A percentile compares a stretch with the other conserved stretches of the same genome.
Conservation (phyloP, 129 eudicot genomes). For the Saposhnikovia divaricata region DNA sequence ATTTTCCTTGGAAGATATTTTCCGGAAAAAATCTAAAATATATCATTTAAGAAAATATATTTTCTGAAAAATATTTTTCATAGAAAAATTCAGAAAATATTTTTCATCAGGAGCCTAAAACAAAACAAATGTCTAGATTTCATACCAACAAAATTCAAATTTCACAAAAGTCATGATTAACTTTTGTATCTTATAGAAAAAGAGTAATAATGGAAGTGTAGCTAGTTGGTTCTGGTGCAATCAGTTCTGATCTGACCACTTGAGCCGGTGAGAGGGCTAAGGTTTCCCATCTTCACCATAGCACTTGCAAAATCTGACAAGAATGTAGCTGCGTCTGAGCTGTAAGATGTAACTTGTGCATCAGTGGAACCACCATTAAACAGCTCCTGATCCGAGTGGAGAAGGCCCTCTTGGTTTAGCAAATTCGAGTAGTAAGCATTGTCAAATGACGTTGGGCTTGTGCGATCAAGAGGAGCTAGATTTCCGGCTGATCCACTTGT, state of each 20-base stretch:
- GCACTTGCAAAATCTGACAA: conserved; percentile 20
- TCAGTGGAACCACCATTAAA: conserved; percentile 22
- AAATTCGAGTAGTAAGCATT: conserved; percentile 14
- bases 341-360: conserved; percentile 17
- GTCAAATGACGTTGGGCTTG: conserved; percentile 13
- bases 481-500: conserved; percentile 2
- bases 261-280: conserved; percentile 24
- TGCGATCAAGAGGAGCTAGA: conserved; percentile 18
- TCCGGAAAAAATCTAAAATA: no score
- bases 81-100: no score
- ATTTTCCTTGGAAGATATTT: no score
- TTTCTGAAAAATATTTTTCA: no score
- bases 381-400: conserved; percentile 26
- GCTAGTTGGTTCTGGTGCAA: conserved; percentile 19
- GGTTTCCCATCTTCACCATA: conserved; percentile 26
- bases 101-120: no score
- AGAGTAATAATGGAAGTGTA: background rate
- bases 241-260: conserved; percentile 20
- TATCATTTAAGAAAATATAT: no score
- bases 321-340: conserved; percentile 11
- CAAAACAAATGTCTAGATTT: no score
- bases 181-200: background rate
- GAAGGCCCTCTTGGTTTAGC: conserved; percentile 16
- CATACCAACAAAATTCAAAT: background rate
- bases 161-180: background rate